Evolutionary conservation across 2,329 filamentous ascomycete genomes (phyloP), one percentile per base, ranked within the genome.

Genomic region (Cordyceps cateniannulata): DNA sequence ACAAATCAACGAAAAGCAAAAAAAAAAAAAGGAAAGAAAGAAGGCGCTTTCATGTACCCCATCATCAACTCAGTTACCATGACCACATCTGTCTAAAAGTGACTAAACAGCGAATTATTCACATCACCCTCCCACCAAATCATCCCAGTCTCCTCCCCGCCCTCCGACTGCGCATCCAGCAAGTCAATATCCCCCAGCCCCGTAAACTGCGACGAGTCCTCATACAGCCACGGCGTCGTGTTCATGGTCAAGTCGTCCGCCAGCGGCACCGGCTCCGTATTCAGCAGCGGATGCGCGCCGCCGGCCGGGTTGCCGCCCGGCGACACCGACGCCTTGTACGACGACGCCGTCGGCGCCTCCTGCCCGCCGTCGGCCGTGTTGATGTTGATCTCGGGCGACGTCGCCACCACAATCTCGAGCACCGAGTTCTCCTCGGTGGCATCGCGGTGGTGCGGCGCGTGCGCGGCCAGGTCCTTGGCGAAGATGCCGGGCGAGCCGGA

Each of bases 331-430:
- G 66, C 66, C 56, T 72, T 76, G 68, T 67, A 75, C 0, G 74
- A 75, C 0, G 74, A 74, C 18, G 71, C 29, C 8, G 78, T 76
- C 0, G 79, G 79, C 1, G 76, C 79, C 10, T 78, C 77, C 58
- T 80, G 78, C 0, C 79, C 79, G 10, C 79, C 79, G 61, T 81
- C 78, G 3, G 78, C 74, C 0, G 78, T 81, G 63, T 82, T 80
- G 50, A 81, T 77, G 1, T 72, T 77, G 59, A 81, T 76, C 50
- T 81, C 79, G 0, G 79, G 79, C 0, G 79, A 80, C 5, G 77
- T 79, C 0, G 79, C 78, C 8, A 81, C 79, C 5, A 80, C 77
- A 32, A 81, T 79, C 63, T 82, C 79, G 0, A 81, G 70, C 1
- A 72, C 75, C 1, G 74, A 70, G 51, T 66, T 69, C 27, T 77